Percentiles rank a stretch among this genome's conserved stretches.
Conservation (phyloP, 1,284 basidiomycete species). For the Cutaneotrichosporon mucoides region DNA sequence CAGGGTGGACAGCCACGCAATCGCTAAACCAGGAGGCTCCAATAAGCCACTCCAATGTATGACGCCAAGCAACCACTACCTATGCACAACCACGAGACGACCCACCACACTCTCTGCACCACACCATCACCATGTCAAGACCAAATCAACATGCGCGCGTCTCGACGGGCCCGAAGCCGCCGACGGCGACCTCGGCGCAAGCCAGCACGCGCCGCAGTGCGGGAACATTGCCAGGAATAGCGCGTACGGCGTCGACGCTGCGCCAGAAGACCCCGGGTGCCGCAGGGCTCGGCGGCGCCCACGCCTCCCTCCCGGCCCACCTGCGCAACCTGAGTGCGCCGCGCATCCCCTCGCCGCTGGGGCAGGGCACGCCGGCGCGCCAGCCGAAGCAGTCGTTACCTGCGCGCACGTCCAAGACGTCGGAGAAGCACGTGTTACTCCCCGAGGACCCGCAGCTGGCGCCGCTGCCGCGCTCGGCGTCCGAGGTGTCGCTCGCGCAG, state of each 20-base stretch:
- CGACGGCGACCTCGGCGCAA: constrained; percentile 16
- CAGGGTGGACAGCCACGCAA: no score
- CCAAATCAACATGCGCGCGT: constrained; percentile 32
- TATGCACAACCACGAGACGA: no score
- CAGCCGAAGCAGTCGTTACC: constrained; percentile 34
- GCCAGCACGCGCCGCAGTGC: constrained; percentile 31
- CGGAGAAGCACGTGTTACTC: constrained; percentile 84
- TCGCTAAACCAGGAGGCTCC: no score
- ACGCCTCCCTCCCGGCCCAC: constrained; percentile 43
- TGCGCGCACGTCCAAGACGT: constrained; percentile 82
- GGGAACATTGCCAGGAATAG: constrained; percentile 38
- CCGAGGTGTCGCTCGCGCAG: constrained; percentile 17
- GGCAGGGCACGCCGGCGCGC: constrained; percentile 45
- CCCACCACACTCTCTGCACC: background rate
- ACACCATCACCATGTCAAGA: constrained; percentile 36
- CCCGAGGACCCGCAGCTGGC: constrained; percentile 87
- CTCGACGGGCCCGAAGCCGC: constrained; percentile 33
- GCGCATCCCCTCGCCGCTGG: constrained; percentile 45
- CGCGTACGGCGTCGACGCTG: constrained; percentile 45
- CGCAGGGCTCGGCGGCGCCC: constrained; percentile 3
- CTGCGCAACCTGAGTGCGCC: constrained; percentile 43
- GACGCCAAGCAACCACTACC: background rate
- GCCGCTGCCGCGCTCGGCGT: constrained; percentile 55
- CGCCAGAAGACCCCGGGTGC: constrained; percentile 26
- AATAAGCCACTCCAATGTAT: background rate